Percentiles rank a stretch among this genome's conserved stretches.
Evolutionary conservation across 768 basidiomycete species (phyloP).

Genomic region (Boletus reticuloceps): DNA sequence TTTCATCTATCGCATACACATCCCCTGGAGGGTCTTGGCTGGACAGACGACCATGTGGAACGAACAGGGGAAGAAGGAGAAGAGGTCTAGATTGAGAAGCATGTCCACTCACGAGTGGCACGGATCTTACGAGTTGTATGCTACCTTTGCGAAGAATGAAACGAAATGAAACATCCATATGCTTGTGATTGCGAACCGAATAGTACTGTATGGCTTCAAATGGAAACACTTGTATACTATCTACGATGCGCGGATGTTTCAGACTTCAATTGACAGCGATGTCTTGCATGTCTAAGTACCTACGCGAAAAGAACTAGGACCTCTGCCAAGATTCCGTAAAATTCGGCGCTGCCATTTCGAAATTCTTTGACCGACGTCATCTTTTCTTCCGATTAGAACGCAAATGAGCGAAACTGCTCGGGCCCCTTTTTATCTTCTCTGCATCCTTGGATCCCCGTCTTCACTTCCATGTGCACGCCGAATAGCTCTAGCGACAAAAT

Average conservation of each 20-base stretch:
- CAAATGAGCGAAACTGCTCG: not conserved
- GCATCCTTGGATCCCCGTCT: conserved; percentile 4
- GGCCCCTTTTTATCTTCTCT: not conserved
- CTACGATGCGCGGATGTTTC: conserved; percentile 11
- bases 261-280: not conserved
- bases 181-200: conserved; percentile 5
- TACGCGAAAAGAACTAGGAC: conserved; percentile 13
- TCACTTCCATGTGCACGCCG: conserved; percentile 1
- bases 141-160: conserved; percentile 37
- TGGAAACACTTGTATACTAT: not conserved
- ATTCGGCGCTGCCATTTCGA: not conserved
- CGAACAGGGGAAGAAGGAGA: conserved; percentile 9
- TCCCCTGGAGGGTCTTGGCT: conserved; percentile 28
- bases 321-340: conserved; percentile 16
- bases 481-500: too few relatives aligned
- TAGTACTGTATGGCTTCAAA: not conserved
- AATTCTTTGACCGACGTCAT: too few relatives aligned
- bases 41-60: conserved; percentile 10
- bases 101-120: conserved; percentile 12
- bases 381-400: conserved; percentile 4
- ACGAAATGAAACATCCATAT: conserved; percentile 40
- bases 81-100: conserved; percentile 13
- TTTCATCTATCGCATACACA: conserved; percentile 22
- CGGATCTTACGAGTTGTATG: conserved; percentile 25
- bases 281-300: not conserved